phyloP scores from a whole-genome alignment of 306 rosid species.

The Hylodesmum podocarpum region DNA sequence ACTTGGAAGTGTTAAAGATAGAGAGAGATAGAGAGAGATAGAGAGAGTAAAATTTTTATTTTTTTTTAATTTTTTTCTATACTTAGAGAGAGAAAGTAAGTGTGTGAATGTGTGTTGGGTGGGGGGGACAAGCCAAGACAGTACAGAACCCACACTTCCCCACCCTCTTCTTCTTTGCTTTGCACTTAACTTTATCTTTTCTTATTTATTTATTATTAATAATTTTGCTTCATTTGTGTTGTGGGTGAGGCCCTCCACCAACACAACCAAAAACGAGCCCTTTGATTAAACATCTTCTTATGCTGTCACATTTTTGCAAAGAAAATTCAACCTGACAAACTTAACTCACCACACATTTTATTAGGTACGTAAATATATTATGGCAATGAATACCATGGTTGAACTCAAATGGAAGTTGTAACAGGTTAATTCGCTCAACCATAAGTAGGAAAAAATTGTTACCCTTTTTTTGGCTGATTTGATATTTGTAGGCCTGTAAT shows the following conservation, averaged over 20 bases:
- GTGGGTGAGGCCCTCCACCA: conserved; percentile 73
- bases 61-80: no score
- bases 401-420: neutral
- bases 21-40: conserved; percentile 26
- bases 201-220: conserved; percentile 34
- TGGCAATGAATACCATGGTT: neutral
- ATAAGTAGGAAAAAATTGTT: neutral
- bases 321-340: neutral
- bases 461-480: neutral
- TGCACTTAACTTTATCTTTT: conserved; percentile 41
- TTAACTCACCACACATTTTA: conserved; percentile 7
- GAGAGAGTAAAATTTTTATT: no score
- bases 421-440: neutral
- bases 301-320: neutral
- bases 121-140: conserved; percentile 87
- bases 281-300: neutral
- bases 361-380: neutral
- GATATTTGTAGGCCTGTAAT: neutral
- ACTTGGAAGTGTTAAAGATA: conserved; percentile 41
- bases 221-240: conserved; percentile 51
- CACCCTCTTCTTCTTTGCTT: conserved; percentile 45
- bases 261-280: conserved; percentile 36
- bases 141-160: conserved; percentile 75
- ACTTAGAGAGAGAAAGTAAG: no score
- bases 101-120: conserved; percentile 59